A percentile compares a stretch with the other conserved stretches of the same genome.
phyloP scores from a whole-genome alignment of 768 basidiomycete genomes.

The Leucosporidium yakuticum region DNA sequence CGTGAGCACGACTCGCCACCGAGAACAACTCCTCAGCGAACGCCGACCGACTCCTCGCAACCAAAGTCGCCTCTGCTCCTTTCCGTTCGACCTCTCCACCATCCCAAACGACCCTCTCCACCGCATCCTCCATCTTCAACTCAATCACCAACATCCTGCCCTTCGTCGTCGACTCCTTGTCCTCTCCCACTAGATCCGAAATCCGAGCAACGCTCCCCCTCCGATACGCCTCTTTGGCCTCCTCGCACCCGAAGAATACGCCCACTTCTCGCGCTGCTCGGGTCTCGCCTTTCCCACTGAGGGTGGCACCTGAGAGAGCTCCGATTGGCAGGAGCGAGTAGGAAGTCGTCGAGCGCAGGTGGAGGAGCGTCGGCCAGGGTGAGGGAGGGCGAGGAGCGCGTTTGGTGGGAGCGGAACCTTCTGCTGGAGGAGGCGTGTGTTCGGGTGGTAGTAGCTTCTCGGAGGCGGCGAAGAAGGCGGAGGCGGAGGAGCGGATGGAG shows the following conservation, averaged over 20 bases:
- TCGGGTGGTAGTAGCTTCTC: slow-evolving; percentile 22
- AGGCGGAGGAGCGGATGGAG: slow-evolving; percentile 17
- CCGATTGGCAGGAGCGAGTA: slow-evolving; percentile 24
- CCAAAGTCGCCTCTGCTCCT: slow-evolving; percentile 4
- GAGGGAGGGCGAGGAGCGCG: slow-evolving; percentile 2
- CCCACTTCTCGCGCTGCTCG: slow-evolving; percentile 23
- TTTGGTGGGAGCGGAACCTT: neutral
- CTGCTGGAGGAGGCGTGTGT: neutral
- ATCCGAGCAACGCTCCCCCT: slow-evolving; percentile 10
- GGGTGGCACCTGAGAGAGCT: slow-evolving; percentile 14
- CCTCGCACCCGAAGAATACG: slow-evolving; percentile 21
- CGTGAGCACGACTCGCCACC: slow-evolving; percentile 5
- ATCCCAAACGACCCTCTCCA: neutral
- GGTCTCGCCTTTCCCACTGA: slow-evolving; percentile 18
- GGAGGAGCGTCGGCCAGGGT: slow-evolving; percentile 22
- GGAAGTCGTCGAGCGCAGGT: slow-evolving; percentile 4
- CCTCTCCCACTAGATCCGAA: slow-evolving; percentile 8
- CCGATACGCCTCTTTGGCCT: slow-evolving; percentile 11
- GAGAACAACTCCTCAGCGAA: slow-evolving; percentile 32
- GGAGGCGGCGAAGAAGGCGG: slow-evolving; percentile 24
- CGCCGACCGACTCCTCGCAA: slow-evolving; percentile 11
- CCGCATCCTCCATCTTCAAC: neutral
- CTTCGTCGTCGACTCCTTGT: neutral
- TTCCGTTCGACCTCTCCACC: neutral
- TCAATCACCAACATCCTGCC: slow-evolving; percentile 14